phyloP scores from a whole-genome alignment of 495 filamentous ascomycete genomes.

The Annulohypoxylon nitens region DNA sequence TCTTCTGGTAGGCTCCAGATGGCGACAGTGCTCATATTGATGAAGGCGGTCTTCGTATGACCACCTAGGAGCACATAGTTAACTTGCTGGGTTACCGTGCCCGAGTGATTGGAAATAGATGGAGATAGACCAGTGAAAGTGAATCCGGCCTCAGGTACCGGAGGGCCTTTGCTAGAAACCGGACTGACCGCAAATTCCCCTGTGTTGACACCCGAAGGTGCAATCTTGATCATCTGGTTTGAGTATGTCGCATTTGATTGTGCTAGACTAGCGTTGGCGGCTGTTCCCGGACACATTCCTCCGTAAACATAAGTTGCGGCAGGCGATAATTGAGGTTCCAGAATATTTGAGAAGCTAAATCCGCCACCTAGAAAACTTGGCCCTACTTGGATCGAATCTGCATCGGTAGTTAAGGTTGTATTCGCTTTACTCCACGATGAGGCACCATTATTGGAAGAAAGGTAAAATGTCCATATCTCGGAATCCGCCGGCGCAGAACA shows the following conservation, averaged over 20 bases:
- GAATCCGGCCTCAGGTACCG: slow-evolving; percentile 89
- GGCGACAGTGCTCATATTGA: slow-evolving; percentile 93
- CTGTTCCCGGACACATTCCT: slow-evolving; percentile 82
- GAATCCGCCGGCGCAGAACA: slow-evolving; percentile 64
- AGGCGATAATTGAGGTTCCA: slow-evolving; percentile 61
- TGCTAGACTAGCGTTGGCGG: slow-evolving; percentile 62
- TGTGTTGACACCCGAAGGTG: slow-evolving; percentile 54
- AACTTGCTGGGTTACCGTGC: slow-evolving; percentile 71
- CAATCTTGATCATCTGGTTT: slow-evolving; percentile 75
- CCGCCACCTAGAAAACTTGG: slow-evolving; percentile 76
- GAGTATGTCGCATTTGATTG: slow-evolving; percentile 79
- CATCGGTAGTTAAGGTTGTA: slow-evolving; percentile 36
- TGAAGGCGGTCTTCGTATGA: slow-evolving; percentile 84
- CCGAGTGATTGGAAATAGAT: slow-evolving; percentile 67
- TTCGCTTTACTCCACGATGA: slow-evolving; percentile 50
- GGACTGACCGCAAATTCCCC: slow-evolving; percentile 40
- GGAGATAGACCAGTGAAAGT: slow-evolving; percentile 78
- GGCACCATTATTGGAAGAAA: slow-evolving; percentile 27
- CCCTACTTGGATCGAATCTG: slow-evolving; percentile 55
- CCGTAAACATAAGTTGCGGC: slow-evolving; percentile 80
- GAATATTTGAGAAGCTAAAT: slow-evolving; percentile 73
- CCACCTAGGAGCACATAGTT: slow-evolving; percentile 87
- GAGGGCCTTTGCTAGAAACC: slow-evolving; percentile 57
- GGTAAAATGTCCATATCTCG: slow-evolving; percentile 57
- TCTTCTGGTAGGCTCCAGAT: slow-evolving; percentile 88